Base-by-base conservation (phyloP, 1,284 basidiomycete species). In the Amylostereum chailletii region DNA sequence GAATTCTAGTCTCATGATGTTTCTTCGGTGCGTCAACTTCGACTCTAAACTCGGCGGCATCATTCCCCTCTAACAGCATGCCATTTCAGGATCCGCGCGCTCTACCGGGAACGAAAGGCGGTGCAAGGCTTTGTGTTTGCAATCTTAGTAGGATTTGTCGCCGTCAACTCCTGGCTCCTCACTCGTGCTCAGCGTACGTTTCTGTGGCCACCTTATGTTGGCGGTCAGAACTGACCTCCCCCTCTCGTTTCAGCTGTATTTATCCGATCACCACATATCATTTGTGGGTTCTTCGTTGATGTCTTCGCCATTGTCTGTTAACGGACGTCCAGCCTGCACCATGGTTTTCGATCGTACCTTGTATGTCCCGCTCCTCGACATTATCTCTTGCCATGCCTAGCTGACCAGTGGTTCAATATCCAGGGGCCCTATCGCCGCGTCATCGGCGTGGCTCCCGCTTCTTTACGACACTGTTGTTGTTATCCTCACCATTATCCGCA, bases 371-470 rank as follows among this genome's bases (percentile, higher is more conserved):
- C 19, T 19, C 19, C 19, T 19, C 19, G 19, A 19, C 19, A 19
- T 19, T 19, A 19, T 19, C 19, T 19, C 19, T 19, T 19, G 19
- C 19, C 19, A 19, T 19, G 19, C 19, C 19, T 19, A 19, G 19
- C 19, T 19, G 19, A 19, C 19, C 19, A 19, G 19, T 19, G 19
- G 19, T 19, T 19, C 19, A 19, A 19, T 19, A 19, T 19, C 19
- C 37, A 56, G 57, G 8, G 60, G 57, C 1, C 32, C 45, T 2
- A 51, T 66, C 5, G 70, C 76, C 2, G 68, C 76, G 6, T 65
- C 74, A 3, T 76, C 76, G 0, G 77, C 77, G 1, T 80, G 75
- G 76, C 62, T 77, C 2, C 77, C 77, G 3, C 65, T 80, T 8
- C 53, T 76, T 1, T 80, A 77, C 56, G 77, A 79, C 53, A 78